Evolutionary conservation across 768 basidiomycete species (phyloP).

Genomic region (Podaxis sp.): DNA sequence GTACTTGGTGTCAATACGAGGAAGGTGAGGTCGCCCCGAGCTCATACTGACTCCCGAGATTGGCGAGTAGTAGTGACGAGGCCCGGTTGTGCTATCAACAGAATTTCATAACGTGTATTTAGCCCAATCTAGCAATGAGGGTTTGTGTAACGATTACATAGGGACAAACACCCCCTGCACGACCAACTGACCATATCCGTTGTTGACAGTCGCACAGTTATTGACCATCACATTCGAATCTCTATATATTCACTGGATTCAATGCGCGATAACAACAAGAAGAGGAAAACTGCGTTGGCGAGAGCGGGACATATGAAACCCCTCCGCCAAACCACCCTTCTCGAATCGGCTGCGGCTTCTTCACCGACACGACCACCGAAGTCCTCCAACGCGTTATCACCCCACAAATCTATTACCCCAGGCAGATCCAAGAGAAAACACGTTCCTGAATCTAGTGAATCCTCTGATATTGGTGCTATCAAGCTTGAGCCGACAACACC

Average conservation of each 20-base stretch:
- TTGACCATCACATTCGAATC: neutral
- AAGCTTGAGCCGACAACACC: constrained; percentile 40
- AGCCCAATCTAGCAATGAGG: neutral
- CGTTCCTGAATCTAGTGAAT: constrained; percentile 22
- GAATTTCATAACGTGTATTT: neutral
- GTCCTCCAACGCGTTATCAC: constrained; percentile 1
- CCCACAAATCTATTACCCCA: neutral
- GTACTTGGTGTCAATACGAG: constrained; percentile 13
- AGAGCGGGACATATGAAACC: constrained; percentile 22
- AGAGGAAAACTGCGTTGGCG: constrained; percentile 2
- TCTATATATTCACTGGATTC: neutral
- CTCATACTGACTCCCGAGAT: neutral
- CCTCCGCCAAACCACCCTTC: constrained; percentile 44
- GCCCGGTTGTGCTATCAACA: neutral
- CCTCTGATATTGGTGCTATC: constrained; percentile 49
- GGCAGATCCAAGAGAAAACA: constrained; percentile 14
- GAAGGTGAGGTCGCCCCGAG: constrained; percentile 1
- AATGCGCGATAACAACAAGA: constrained; percentile 7
- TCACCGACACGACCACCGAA: constrained; percentile 14
- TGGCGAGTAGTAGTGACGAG: neutral
- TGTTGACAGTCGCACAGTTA: neutral
- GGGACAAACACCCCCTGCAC: neutral
- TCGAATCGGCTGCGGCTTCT: constrained; percentile 20
- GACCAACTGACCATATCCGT: too few relatives aligned
- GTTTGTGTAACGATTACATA: neutral